A percentile compares a stretch with the other conserved stretches of the same genome.
These are phyloP conservation scores for Selenicereus undatus DNA, from an alignment of 148 eudicot genomes.

Conservation along the genomic window DNA sequence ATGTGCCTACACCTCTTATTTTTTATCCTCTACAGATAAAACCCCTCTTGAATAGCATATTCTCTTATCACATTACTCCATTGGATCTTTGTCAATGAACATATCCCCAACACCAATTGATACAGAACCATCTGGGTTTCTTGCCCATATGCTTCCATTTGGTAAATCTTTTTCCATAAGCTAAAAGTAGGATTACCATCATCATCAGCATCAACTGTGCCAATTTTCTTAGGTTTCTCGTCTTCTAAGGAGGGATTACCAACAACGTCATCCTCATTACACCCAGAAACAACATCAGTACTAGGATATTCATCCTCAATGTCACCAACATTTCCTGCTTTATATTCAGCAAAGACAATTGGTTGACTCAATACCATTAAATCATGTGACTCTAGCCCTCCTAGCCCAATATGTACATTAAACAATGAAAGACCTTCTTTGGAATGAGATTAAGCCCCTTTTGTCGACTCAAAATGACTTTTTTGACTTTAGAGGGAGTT, in stretches of 20 bases:
- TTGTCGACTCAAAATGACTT: no score
- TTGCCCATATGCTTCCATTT: not conserved
- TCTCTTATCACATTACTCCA: not conserved
- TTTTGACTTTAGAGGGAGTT: no score
- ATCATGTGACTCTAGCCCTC: not conserved
- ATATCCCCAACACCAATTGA: no score
- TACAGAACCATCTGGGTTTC: not conserved
- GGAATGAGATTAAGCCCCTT: not conserved
- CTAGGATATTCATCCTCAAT: not conserved
- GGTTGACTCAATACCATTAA: not conserved
- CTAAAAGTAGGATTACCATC: not conserved
- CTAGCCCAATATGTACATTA: not conserved
- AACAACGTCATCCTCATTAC: no score
- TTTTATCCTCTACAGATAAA: not conserved
- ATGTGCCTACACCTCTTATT: not conserved
- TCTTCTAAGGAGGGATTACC: not conserved
- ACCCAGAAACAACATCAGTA: not conserved
- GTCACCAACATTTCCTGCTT: not conserved
- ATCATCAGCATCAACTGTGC: not conserved
- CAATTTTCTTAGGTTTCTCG: not conserved
- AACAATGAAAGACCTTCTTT: not conserved
- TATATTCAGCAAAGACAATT: not conserved
- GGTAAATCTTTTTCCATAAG: not conserved
- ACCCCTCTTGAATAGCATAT: not conserved
- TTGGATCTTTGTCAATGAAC: not conserved